Evolutionary conservation across 164 flowering plant genomes (phyloP).

Genomic region (Euptelea pleiosperma): DNA sequence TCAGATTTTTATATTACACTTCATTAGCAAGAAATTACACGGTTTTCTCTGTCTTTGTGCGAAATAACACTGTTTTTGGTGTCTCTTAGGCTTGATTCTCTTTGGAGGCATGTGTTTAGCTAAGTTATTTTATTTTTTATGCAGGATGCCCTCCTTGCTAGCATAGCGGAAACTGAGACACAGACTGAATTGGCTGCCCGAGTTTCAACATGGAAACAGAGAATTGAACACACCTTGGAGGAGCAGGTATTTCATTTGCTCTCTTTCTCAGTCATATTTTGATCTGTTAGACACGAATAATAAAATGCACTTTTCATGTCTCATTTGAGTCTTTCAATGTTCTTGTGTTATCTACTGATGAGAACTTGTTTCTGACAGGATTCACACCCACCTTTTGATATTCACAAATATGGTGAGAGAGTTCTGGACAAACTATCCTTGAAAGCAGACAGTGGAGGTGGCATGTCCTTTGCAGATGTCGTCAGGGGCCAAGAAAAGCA

Average conservation of each 20-base stretch:
- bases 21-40: too few relatives aligned
- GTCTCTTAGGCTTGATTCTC: not conserved
- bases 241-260: slow-evolving; percentile 51
- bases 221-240: slow-evolving; percentile 76
- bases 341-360: not conserved
- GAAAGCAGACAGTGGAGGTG: slow-evolving; percentile 31
- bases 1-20: too few relatives aligned
- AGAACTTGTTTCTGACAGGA: slow-evolving; percentile 49
- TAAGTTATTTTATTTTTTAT: slow-evolving; percentile 9
- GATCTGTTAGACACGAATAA: not conserved
- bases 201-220: slow-evolving; percentile 95
- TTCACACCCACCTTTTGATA: slow-evolving; percentile 80
- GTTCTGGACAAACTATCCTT: slow-evolving; percentile 56
- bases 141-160: slow-evolving; percentile 90
- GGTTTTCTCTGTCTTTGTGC: not conserved
- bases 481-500: slow-evolving; percentile 73
- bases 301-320: not conserved
- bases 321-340: not conserved
- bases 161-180: slow-evolving; percentile 76
- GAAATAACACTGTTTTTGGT: not conserved
- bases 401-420: slow-evolving; percentile 75
- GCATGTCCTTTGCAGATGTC: slow-evolving; percentile 63
- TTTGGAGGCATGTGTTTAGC: not conserved
- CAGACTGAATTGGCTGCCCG: slow-evolving; percentile 87
- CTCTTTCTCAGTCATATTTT: slow-evolving; percentile 1